Percentiles rank a stretch among this genome's conserved stretches.
phyloP scores from a whole-genome alignment of 2,329 filamentous ascomycete genomes.

The Dendryphion nanum region DNA sequence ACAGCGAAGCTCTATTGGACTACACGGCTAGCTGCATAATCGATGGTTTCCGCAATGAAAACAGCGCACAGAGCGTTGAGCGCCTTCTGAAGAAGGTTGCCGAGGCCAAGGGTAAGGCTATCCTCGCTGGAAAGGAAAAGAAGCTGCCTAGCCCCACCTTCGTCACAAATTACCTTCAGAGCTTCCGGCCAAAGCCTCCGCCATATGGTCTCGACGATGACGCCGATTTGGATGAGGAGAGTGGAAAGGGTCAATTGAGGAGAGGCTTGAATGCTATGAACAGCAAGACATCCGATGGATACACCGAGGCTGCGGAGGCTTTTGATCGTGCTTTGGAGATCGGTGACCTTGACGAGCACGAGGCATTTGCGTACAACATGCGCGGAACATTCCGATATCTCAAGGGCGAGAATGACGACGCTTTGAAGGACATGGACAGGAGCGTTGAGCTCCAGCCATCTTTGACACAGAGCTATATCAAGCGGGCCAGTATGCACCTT shows the following conservation, averaged over 20 bases:
- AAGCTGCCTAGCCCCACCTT: conserved; percentile 95
- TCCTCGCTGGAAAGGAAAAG: conserved; percentile 75
- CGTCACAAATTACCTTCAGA: conserved; percentile 97
- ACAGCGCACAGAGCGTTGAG: conserved; percentile 86
- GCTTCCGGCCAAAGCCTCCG: conserved; percentile 81
- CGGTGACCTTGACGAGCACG: conserved; percentile 74
- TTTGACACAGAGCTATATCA: conserved; percentile 96
- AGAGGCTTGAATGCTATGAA: conserved; percentile 77
- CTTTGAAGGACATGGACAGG: conserved; percentile 83
- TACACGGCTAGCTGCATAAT: conserved; percentile 99
- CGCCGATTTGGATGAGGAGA: conserved; percentile 72
- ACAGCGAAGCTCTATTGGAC: conserved; percentile 91
- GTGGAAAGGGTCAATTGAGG: conserved; percentile 81
- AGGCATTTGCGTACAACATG: conserved; percentile 94
- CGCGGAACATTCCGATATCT: conserved; percentile 94
- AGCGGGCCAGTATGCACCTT: conserved; percentile 95
- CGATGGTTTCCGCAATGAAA: conserved; percentile 91
- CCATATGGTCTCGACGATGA: conserved; percentile 81
- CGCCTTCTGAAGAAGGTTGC: conserved; percentile 94
- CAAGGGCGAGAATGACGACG: conserved; percentile 79
- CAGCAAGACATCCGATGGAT: conserved; percentile 86
- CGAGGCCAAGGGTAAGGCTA: conserved; percentile 87
- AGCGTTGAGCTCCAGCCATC: conserved; percentile 85
- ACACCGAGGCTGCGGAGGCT: conserved; percentile 79
- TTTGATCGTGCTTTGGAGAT: conserved; percentile 88